Percentiles rank a stretch among this genome's conserved stretches.
Conservation (phyloP, 176 grass and related monocot genomes). For the Carex littledalei region DNA sequence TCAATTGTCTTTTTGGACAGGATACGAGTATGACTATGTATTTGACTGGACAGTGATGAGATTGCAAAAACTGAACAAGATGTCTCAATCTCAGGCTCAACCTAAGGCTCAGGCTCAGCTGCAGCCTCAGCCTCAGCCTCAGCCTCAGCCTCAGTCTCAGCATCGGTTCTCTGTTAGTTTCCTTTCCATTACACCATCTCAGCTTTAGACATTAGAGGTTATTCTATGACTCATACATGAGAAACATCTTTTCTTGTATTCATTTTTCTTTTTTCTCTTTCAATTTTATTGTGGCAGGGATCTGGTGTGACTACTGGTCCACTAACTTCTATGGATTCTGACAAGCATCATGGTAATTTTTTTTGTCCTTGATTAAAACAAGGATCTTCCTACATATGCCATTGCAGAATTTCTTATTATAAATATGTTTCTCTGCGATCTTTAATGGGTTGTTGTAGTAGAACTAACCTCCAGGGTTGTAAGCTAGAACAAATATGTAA, state of each 20-base stretch:
- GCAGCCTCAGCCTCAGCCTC: conserved; percentile 29
- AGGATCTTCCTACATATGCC: background rate
- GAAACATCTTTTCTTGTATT: background rate
- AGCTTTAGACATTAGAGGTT: background rate
- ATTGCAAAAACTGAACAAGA: conserved; percentile 48
- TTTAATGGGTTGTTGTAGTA: background rate
- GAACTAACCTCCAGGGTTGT: background rate
- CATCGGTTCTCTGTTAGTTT: conserved; percentile 41
- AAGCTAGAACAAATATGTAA: too few relatives aligned
- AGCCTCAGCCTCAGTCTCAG: conserved; percentile 26
- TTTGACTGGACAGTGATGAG: conserved; percentile 93
- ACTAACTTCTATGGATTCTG: conserved; percentile 37
- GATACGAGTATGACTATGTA: conserved; percentile 87
- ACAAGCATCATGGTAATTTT: conserved; percentile 43
- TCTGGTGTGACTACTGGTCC: conserved; percentile 42
- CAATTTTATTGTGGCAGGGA: conserved; percentile 36
- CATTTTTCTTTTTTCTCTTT: conserved; percentile 18
- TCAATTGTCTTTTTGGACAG: conserved; percentile 38
- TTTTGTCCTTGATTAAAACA: background rate
- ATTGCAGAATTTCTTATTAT: background rate
- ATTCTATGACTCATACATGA: background rate
- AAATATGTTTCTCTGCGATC: background rate
- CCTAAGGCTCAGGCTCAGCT: conserved; percentile 11
- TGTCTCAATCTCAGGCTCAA: conserved; percentile 3
- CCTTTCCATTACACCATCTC: background rate